Evolutionary conservation across 352 stramenopile genomes (phyloP).

Genomic region (Pelagophyceae sp.): DNA sequence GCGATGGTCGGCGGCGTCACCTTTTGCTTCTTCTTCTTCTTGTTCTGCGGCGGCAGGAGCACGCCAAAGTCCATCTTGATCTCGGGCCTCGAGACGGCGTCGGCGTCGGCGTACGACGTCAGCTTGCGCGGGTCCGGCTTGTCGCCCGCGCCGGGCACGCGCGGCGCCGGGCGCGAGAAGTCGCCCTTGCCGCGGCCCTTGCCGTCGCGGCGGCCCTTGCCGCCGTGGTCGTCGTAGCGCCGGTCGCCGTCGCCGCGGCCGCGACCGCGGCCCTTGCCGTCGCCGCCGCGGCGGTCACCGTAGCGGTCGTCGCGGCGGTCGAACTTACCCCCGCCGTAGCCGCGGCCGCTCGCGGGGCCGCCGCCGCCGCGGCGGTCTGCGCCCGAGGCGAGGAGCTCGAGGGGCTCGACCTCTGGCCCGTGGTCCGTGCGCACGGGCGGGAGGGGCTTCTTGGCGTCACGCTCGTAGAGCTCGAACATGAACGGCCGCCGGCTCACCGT

Average conservation of each 20-base stretch:
- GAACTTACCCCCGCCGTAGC: too few relatives aligned
- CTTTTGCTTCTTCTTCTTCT: conserved; percentile 18
- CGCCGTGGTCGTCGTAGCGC: neutral
- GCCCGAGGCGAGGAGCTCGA: neutral
- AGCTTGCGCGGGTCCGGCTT: conserved; percentile 10
- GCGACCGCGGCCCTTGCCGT: too few relatives aligned
- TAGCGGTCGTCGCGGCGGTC: conserved; percentile 14
- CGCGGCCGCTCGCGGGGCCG: neutral
- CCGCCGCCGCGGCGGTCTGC: neutral
- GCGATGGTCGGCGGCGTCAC: too few relatives aligned
- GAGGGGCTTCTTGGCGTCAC: conserved; percentile 5
- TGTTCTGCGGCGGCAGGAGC: conserved; percentile 1
- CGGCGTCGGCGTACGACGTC: conserved; percentile 8
- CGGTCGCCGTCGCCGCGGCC: neutral
- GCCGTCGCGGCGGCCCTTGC: neutral
- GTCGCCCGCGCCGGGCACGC: neutral
- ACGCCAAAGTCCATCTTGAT: conserved; percentile 14
- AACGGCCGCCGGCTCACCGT: conserved; percentile 43
- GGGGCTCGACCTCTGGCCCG: conserved; percentile 13
- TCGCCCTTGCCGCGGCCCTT: neutral
- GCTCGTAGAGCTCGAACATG: conserved; percentile 1
- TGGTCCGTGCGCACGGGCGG: neutral
- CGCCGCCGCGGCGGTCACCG: neutral
- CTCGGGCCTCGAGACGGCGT: neutral
- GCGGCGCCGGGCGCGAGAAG: neutral